Percentiles rank a stretch among this genome's conserved stretches.
phyloP scores from a whole-genome alignment of 805 yeast genomes.

The Barnettozyma pratensis region DNA sequence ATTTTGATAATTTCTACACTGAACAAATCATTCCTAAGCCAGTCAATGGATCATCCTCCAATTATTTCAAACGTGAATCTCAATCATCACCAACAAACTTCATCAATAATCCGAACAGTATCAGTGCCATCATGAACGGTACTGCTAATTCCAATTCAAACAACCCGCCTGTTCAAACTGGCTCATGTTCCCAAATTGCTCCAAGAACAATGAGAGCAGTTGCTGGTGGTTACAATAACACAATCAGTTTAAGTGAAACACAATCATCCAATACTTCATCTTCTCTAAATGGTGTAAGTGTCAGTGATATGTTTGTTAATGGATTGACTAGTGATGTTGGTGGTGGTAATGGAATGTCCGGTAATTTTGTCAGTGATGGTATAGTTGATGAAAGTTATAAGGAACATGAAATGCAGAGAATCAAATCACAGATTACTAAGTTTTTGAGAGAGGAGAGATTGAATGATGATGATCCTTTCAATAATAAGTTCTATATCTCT shows the following conservation, averaged over 20 bases:
- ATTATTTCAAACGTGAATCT: slow-evolving; percentile 11
- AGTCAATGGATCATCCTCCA: slow-evolving; percentile 12
- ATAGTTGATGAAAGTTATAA: slow-evolving; percentile 23
- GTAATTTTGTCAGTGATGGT: slow-evolving; percentile 4
- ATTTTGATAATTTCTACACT: slow-evolving; percentile 20
- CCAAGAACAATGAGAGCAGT: slow-evolving; percentile 28
- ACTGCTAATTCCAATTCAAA: background rate
- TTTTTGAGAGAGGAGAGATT: slow-evolving; percentile 25
- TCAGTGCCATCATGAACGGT: slow-evolving; percentile 3
- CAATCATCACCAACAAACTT: slow-evolving; percentile 1
- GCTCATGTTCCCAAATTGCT: slow-evolving; percentile 29
- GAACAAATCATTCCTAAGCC: slow-evolving; percentile 27
- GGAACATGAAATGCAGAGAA: slow-evolving; percentile 25
- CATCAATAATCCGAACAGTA: slow-evolving; percentile 2
- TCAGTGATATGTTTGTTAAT: slow-evolving; percentile 25
- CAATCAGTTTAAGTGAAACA: slow-evolving; percentile 16
- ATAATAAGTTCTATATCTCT: slow-evolving; percentile 23
- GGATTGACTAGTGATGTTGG: slow-evolving; percentile 21
- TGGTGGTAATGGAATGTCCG: background rate
- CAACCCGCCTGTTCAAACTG: slow-evolving; percentile 14
- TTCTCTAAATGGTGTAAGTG: slow-evolving; percentile 17
- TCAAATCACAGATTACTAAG: slow-evolving; percentile 24
- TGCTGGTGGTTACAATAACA: slow-evolving; percentile 16
- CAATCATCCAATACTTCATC: slow-evolving; percentile 4
- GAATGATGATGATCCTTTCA: slow-evolving; percentile 26